Evolutionary conservation across 805 yeast genomes (phyloP), one percentile per base, ranked within the genome.

Genomic region (Priceomyces haplophilus): DNA sequence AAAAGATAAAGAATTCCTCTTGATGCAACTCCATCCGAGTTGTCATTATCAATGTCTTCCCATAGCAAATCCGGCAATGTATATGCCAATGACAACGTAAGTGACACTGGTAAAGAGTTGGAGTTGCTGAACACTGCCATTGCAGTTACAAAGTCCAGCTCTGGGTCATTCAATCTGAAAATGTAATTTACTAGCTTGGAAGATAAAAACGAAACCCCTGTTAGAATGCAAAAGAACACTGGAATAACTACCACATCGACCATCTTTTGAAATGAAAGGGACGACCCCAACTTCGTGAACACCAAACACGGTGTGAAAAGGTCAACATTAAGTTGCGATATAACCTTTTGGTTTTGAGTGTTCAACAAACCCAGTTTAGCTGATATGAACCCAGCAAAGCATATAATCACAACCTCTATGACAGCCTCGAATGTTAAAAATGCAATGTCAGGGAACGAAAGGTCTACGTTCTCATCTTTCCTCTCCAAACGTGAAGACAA

Each of bases 101-200:
- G 73, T 0, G 97, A 88, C 1, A 91, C 98, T 0, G 99, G 98
- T 43, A 91, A 75, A 8, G 96, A 86, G 69, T 91, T 91, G 34
- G 96, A 88, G 65, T 91, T 93, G 41, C 97, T 98, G 65, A 91
- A 91, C 4, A 90, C 96, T 2, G 93, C 88, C 95, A 93, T 93
- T 2, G 97, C 98, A 17, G 95, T 85, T 38, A 93, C 97, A 55
- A 88, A 91, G 65, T 91, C 90, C 3, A 87, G 59, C 64, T 93
- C 97, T 11, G 86, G 79, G 38, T 69, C 78, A 53, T 85, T 85
- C 53, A 93, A 67, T 6, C 64, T 55, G 48, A 89, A 60, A 34
- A 80, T 49, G 11, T 63, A 59, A 3, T 88, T 70, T 32, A 82
- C 75, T 17, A 78, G 21, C 23, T 67, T 65, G 5, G 96, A 85